Conservation (phyloP, 2,329 filamentous ascomycete species). For the Diaporthe longicolla region DNA sequence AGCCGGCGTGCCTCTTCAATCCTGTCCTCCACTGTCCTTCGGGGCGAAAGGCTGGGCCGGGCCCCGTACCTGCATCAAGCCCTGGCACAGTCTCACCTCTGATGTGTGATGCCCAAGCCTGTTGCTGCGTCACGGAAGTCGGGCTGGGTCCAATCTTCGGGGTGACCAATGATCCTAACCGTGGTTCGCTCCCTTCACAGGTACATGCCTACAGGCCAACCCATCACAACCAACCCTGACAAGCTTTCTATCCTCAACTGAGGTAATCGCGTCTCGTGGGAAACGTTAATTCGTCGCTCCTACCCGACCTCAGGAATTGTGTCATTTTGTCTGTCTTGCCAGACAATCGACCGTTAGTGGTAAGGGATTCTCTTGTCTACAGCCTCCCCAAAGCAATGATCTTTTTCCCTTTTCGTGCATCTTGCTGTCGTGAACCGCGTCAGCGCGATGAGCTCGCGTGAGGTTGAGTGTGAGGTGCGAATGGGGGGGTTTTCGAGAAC, state of each 20-base stretch:
- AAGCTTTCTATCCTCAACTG: conserved; percentile 55
- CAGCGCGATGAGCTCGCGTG: conserved; percentile 13
- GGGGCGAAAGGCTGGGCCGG: conserved; percentile 6
- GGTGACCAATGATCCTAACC: conserved; percentile 38
- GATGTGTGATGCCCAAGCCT: conserved; percentile 1
- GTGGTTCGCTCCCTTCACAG: conserved; percentile 54
- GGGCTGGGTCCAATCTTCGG: background rate
- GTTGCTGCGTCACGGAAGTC: conserved; percentile 17
- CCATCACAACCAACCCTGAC: conserved; percentile 50
- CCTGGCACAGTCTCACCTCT: conserved; percentile 32
- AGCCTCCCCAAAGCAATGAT: conserved; percentile 19
- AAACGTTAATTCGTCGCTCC: conserved; percentile 77
- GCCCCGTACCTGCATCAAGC: conserved; percentile 38
- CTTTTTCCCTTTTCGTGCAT: conserved; percentile 28
- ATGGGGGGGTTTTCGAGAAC: background rate
- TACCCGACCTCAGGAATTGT: conserved; percentile 65
- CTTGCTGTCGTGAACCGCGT: conserved; percentile 23
- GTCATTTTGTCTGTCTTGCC: conserved; percentile 62
- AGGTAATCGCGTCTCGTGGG: conserved; percentile 63
- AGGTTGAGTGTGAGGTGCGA: conserved; percentile 16
- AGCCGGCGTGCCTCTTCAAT: conserved; percentile 27
- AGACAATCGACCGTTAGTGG: conserved; percentile 62
- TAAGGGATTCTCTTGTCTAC: conserved; percentile 59
- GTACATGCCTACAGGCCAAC: conserved; percentile 58
- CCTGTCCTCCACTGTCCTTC: background rate